Base-by-base conservation (phyloP, 768 basidiomycete species). In the Polyporus arcularius region DNA sequence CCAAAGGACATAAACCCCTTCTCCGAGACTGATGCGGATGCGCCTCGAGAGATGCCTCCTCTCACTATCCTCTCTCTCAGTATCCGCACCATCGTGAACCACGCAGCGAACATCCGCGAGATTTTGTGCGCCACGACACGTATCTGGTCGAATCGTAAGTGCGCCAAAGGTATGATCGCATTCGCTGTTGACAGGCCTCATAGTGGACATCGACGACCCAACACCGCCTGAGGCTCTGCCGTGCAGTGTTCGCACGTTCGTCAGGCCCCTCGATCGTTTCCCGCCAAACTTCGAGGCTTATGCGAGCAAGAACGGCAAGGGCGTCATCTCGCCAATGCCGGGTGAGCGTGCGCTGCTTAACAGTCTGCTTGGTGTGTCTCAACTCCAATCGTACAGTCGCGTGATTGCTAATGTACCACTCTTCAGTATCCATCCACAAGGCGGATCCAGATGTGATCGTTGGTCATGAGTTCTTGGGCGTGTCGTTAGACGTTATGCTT, bases 381-480 rank as follows among this genome's bases (percentile, higher is more conserved):
- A 28, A 15, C 18, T 38, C 18, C 45, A 45, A 43, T 43, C 18
- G 43, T 38, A 28, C 43, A 45, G 11, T 11, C 30, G 32, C 31
- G 16, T 11, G 59, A 60, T 49, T 67, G 39, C 40, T 62, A 49
- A 53, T 64, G 18, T 39, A 15, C 18, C 35, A 38, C 26, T 21
- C 46, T 57, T 40, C 65, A 90, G 92, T 84, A 62, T 82, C 86
- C 4, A 81, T 98, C 46, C 83, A 90, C 70, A 90, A 89, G 69
- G 82, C 91, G 18, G 97, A 99, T 68, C 96, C 97, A 0, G 97
- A 99, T 68, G 85, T 98, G 21, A 85, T 98, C 55, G 83, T 99
- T 39, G 96, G 97, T 0, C 94, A 98, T 67, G 95, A 98, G 54
- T 97, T 99, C 72, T 77, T 94, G 4, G 94, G 92, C 4, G 90